Conservation (phyloP, 768 basidiomycete species). For the Boletus barrowsii region DNA sequence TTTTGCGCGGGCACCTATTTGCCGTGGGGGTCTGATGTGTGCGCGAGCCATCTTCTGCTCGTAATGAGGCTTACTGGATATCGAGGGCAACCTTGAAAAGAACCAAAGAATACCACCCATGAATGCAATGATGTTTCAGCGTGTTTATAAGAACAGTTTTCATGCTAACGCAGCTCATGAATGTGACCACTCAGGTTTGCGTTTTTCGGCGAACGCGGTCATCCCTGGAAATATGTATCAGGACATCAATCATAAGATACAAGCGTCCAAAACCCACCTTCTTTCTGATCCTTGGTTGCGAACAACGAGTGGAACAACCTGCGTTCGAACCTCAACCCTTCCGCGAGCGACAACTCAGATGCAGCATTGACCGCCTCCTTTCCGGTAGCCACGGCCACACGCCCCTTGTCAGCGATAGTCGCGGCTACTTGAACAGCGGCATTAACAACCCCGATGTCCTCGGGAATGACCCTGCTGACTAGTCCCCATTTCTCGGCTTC, state of each 20-base stretch:
- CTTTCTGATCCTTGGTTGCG: constrained; percentile 93
- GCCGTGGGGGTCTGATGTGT: too few relatives aligned
- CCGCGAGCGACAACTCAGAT: constrained; percentile 73
- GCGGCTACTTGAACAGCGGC: constrained; percentile 82
- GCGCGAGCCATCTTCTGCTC: not conserved
- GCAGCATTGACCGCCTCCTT: constrained; percentile 97
- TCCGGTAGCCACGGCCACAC: constrained; percentile 76
- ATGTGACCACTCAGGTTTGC: constrained; percentile 80
- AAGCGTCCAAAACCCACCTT: constrained; percentile 53
- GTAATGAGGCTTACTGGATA: not conserved
- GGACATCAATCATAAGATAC: not conserved
- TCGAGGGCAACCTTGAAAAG: too few relatives aligned
- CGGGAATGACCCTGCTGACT: constrained; percentile 74
- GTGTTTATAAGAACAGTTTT: not conserved
- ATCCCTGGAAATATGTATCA: constrained; percentile 58
- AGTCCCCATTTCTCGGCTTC: constrained; percentile 90
- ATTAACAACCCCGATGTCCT: constrained; percentile 78
- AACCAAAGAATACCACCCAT: not conserved
- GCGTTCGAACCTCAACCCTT: constrained; percentile 86
- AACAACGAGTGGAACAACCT: constrained; percentile 89
- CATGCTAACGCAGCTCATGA: constrained; percentile 14
- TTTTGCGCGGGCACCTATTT: not conserved
- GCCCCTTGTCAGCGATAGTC: constrained; percentile 78
- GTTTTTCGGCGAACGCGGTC: constrained; percentile 92
- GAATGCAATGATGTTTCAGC: not conserved